These are phyloP conservation scores for Yamadazyma dushanensis DNA, from an alignment of 1,139 yeast genomes.

Conservation along the genomic window DNA sequence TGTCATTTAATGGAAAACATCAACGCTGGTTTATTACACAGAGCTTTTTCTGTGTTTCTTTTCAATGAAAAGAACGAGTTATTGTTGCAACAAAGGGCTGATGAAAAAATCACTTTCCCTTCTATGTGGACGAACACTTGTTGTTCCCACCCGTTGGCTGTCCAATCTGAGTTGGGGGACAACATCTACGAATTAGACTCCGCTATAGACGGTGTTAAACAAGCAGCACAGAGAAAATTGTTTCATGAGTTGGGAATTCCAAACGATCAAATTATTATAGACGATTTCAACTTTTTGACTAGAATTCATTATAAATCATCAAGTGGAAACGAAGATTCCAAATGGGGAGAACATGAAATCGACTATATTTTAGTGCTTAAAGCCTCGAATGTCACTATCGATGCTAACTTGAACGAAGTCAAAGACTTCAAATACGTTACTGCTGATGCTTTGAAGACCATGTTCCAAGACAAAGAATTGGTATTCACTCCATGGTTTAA, in stretches of 20 bases:
- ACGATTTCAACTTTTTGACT: conserved; percentile 77
- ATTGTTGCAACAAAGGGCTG: conserved; percentile 90
- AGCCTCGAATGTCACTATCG: conserved; percentile 53
- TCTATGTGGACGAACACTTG: conserved; percentile 98
- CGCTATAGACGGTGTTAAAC: conserved; percentile 76
- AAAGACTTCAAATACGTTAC: conserved; percentile 77
- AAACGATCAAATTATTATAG: conserved; percentile 59
- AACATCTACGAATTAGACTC: conserved; percentile 29
- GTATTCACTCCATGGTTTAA: conserved; percentile 98
- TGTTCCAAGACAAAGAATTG: conserved; percentile 67
- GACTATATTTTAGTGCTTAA: conserved; percentile 86
- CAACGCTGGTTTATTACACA: conserved; percentile 79
- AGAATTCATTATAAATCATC: conserved; percentile 92
- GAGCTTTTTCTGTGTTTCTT: conserved; percentile 93
- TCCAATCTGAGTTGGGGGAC: conserved; percentile 62
- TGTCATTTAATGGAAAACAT: conserved; percentile 92
- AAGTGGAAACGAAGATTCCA: conserved; percentile 58
- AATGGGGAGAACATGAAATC: conserved; percentile 98
- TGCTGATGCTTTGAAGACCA: conserved; percentile 60
- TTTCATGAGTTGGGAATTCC: conserved; percentile 90
- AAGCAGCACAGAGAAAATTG: conserved; percentile 89
- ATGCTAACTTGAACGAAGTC: conserved; percentile 79
- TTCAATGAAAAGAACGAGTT: conserved; percentile 78
- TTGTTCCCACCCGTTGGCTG: conserved; percentile 94
- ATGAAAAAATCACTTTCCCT: conserved; percentile 95